Conservation (phyloP, 148 eudicot species). For the Rheum nobile region DNA sequence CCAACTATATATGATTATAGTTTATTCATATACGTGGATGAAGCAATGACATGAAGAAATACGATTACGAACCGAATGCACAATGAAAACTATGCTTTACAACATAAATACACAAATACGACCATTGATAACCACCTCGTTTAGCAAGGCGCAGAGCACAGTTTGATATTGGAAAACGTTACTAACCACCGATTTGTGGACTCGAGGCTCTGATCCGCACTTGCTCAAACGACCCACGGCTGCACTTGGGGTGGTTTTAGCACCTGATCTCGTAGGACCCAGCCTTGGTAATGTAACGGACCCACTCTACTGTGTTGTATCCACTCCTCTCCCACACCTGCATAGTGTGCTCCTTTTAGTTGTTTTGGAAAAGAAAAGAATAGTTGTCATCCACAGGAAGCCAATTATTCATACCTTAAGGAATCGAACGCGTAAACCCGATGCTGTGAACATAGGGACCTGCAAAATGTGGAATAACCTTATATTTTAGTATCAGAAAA, state of each 20-base stretch:
- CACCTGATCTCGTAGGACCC: slow-evolving; percentile 81
- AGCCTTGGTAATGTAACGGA: slow-evolving; percentile 91
- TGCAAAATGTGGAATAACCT: slow-evolving; percentile 16
- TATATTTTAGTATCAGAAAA: neutral
- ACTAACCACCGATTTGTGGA: neutral
- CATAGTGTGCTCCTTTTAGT: slow-evolving; percentile 2
- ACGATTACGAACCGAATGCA: neutral
- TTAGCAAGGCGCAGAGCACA: neutral
- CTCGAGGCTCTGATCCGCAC: neutral
- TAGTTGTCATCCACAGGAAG: neutral
- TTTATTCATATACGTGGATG: neutral
- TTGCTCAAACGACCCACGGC: neutral
- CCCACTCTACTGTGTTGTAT: slow-evolving; percentile 97
- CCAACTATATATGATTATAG: neutral
- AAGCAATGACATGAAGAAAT: neutral
- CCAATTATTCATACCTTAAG: slow-evolving; percentile 49
- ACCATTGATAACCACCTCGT: neutral
- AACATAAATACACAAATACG: neutral
- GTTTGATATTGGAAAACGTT: neutral
- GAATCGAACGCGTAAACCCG: slow-evolving; percentile 93
- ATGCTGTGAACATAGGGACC: slow-evolving; percentile 99
- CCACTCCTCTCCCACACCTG: slow-evolving; percentile 99
- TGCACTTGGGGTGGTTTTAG: neutral
- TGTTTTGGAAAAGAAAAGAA: neutral
- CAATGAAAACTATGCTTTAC: neutral